Evolutionary conservation across 1,284 basidiomycete species (phyloP).

Genomic region (Vanrija humicola): DNA sequence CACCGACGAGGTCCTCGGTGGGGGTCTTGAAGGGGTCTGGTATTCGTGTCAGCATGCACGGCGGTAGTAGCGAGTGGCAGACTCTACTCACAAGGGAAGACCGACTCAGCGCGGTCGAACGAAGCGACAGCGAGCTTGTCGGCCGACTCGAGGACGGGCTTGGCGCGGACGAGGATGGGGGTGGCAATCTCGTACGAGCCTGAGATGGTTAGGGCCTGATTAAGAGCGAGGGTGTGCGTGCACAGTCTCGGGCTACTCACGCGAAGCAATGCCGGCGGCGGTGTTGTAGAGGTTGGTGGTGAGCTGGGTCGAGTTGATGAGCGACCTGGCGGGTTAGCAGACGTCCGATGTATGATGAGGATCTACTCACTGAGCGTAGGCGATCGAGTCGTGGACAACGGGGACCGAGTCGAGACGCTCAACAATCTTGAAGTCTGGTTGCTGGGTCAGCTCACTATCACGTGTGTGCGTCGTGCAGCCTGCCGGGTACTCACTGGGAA

Average conservation of each 20-base stretch:
- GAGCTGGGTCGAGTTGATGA: slow-evolving; percentile 41
- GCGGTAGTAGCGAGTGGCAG: neutral
- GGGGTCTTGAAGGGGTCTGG: slow-evolving; percentile 49
- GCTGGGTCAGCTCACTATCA: neutral
- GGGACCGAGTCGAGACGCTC: slow-evolving; percentile 43
- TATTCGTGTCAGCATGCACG: neutral
- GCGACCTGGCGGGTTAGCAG: slow-evolving; percentile 17
- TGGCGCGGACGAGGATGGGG: slow-evolving; percentile 40
- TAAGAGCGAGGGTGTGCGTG: no score
- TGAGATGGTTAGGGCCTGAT: slow-evolving; percentile 11
- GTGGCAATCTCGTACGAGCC: slow-evolving; percentile 44
- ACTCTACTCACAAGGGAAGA: slow-evolving; percentile 42
- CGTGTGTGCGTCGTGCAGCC: neutral
- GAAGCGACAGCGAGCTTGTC: slow-evolving; percentile 47
- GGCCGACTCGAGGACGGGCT: slow-evolving; percentile 44
- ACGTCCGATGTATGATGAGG: neutral
- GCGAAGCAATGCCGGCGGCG: slow-evolving; percentile 37
- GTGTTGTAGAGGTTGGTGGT: slow-evolving; percentile 43
- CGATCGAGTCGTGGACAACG: slow-evolving; percentile 45
- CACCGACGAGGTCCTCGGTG: slow-evolving; percentile 44
- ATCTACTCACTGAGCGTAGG: slow-evolving; percentile 44
- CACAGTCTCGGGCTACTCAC: slow-evolving; percentile 22
- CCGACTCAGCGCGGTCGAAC: slow-evolving; percentile 45
- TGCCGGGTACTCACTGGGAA: slow-evolving; percentile 3
- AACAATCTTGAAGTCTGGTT: slow-evolving; percentile 46